These are phyloP conservation scores for Phoma herbarum DNA, from an alignment of 2,329 filamentous ascomycete species.

Conservation along the genomic window DNA sequence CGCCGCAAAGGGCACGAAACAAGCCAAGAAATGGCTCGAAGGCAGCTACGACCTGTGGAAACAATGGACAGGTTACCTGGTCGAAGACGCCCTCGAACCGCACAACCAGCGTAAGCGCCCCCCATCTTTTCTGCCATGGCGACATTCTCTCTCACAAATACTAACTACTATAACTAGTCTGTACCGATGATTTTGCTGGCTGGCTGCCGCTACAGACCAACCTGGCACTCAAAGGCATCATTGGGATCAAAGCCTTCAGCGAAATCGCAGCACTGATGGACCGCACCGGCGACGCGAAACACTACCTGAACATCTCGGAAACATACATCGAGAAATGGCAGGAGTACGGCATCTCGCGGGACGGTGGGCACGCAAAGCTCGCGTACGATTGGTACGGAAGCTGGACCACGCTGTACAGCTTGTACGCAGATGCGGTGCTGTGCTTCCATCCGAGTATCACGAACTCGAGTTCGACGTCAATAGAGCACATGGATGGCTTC, in stretches of 20 bases:
- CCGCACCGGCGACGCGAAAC: conserved; percentile 63
- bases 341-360: conserved; percentile 72
- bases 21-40: conserved; percentile 71
- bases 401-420: conserved; percentile 86
- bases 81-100: conserved; percentile 78
- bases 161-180: conserved; percentile 59
- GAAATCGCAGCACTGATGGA: conserved; percentile 71
- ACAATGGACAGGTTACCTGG: conserved; percentile 81
- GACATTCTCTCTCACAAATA: background rate
- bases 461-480: conserved; percentile 29
- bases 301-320: conserved; percentile 70
- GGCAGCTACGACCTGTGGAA: conserved; percentile 76
- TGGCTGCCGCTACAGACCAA: conserved; percentile 82
- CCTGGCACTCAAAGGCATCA: conserved; percentile 82
- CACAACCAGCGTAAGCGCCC: conserved; percentile 68
- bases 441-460: conserved; percentile 75
- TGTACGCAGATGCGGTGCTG: conserved; percentile 80
- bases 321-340: conserved; percentile 79
- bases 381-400: conserved; percentile 82
- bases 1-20: conserved; percentile 61
- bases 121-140: too few relatives aligned
- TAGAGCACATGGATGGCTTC: background rate
- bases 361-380: conserved; percentile 76
- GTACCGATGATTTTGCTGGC: conserved; percentile 85
- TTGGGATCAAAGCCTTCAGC: conserved; percentile 81